These are phyloP conservation scores for Solanum stenotomum DNA, from an alignment of 257 asterid genomes.

Conservation along the genomic window DNA sequence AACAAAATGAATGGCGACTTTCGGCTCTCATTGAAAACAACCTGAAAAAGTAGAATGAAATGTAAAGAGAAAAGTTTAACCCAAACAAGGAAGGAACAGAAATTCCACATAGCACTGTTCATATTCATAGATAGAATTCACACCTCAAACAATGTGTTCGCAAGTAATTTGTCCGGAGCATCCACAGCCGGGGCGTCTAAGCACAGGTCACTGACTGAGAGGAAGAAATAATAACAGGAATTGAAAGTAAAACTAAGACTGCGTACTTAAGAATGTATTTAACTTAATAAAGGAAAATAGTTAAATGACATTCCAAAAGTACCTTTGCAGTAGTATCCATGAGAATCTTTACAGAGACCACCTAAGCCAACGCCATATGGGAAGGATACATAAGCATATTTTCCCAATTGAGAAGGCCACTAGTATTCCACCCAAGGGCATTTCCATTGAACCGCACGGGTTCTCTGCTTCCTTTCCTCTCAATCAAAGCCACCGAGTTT, in stretches of 20 bases:
- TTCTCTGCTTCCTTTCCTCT: constrained; percentile 49
- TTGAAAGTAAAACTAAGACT: not conserved
- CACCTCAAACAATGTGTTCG: constrained; percentile 81
- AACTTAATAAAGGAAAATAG: not conserved
- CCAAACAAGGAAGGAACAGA: not conserved
- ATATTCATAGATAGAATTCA: not conserved
- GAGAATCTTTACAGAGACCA: constrained; percentile 41
- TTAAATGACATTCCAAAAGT: not conserved
- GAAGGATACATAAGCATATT: constrained; percentile 76
- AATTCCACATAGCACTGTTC: not conserved
- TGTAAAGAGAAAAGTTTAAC: not conserved
- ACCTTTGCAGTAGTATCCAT: constrained; percentile 95
- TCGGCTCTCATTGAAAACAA: constrained; percentile 55
- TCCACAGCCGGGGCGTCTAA: constrained; percentile 50
- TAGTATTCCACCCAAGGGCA: constrained; percentile 38
- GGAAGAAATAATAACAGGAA: constrained; percentile 1
- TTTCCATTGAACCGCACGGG: constrained; percentile 60
- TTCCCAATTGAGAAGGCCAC: constrained; percentile 43
- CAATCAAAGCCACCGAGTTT: constrained; percentile 55
- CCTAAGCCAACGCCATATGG: not conserved
- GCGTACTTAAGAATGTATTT: not conserved
- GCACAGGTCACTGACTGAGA: constrained; percentile 59
- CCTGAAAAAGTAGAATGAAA: constrained; percentile 33
- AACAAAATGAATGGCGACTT: constrained; percentile 75
- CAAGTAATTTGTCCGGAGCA: constrained; percentile 55